Evolutionary conservation across 1,139 yeast species (phyloP), one percentile per base, ranked within the genome.

Genomic region (Yamadazyma blattariae): DNA sequence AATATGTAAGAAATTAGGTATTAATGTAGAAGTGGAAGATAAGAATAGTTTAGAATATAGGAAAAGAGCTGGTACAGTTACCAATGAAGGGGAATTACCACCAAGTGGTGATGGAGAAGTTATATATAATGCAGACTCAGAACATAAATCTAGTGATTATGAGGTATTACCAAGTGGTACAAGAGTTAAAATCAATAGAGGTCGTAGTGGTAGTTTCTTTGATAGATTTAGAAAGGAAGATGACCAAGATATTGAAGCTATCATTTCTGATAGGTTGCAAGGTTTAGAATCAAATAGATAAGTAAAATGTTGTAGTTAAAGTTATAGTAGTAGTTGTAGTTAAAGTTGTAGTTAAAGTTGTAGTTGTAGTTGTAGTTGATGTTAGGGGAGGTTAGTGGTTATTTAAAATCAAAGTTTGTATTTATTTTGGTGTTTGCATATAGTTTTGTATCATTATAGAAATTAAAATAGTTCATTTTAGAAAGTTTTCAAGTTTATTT

Each of bases 141-240:
- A 56, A 29, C 38, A 40, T 13, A 46, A 43, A 16, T 31, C 17
- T 13, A 14, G 9, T 12, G 26, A 25, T 18, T 72, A 66, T 35
- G 90, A 83, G 47, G 59, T 77, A 22, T 59, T 83, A 35, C 92
- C 92, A 1, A 81, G 87, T 57, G 92, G 92, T 13, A 79, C 79
- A 47, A 56, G 73, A 34, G 72, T 75, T 29, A 74, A 68, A 47
- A 61, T 70, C 31, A 67, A 70, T 38, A 44, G 55, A 24, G 32
- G 35, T 30, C 43, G 55, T 25, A 30, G 38, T 32, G 43, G 40
- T 18, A 51, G 49, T 45, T 51, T 45, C 26, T 61, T 36, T 47
- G 66, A 40, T 47, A 64, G 41, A 37, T 38, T 42, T 52, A 40
- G 63, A 36, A 57, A 52, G 41, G 43, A 55, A 40, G 59, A 54